Evolutionary conservation across 345 rosid genomes (phyloP), one percentile per base, ranked within the genome.

Genomic region (Salix suchowensis): DNA sequence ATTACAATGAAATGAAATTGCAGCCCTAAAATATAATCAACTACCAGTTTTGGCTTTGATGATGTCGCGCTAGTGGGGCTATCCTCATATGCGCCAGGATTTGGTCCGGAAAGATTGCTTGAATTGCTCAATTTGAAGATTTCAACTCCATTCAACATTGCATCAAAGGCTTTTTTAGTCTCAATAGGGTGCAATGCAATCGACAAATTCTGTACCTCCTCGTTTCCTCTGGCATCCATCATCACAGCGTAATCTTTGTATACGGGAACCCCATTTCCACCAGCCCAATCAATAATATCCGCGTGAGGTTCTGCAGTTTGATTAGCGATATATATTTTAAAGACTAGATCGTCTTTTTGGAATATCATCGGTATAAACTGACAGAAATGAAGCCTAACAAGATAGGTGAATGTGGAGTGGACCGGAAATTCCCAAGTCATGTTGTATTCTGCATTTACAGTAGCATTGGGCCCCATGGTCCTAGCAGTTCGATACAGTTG

Each of bases 41-140:
- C 37, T 36, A 36, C 1, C 37, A 36, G 37, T 36, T 36, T 52
- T 14, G 62, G 9, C 2, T 48, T 50, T 32, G 88, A 65, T 84
- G 84, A 42, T 77, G 74, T 54, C 81, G 84, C 0, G 81, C 78
- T 39, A 39, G 10, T 7, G 42, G 42, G 42, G 10, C 42, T 39
- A 6, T 39, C 42, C 42, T 39, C 11, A 39, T 39, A 39, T 39
- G 10, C 42, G 0, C 9, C 42, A 39, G 11, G 42, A 39, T 39
- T 39, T 37, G 40, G 0, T 37, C 40, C 40, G 40, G 40, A 6
- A 37, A 37, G 40, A 37, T 6, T 0, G 40, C 40, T 37, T 1
- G 0, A 7, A 7, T 37, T 37, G 0, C 42, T 39, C 0, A 39
- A 39, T 39, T 39, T 1, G 10, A 39, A 7, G 42, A 39, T 39